Evolutionary conservation across 495 filamentous ascomycete species (phyloP).

Genomic region (Tuber umbilicatum): DNA sequence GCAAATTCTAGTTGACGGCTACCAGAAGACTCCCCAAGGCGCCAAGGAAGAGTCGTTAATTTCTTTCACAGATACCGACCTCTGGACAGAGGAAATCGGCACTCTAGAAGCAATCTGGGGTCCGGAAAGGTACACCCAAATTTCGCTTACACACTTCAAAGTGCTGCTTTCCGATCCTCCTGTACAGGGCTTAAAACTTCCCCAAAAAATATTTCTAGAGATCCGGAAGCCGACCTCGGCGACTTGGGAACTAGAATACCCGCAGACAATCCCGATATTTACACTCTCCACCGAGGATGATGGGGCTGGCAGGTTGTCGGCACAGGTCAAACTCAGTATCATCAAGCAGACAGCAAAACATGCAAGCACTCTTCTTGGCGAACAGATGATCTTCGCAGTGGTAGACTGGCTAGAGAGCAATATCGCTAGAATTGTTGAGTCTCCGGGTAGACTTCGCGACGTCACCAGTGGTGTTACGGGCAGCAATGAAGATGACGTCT

Average conservation of each 20-base stretch:
- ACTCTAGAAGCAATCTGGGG: slow-evolving; percentile 76
- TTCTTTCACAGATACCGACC: slow-evolving; percentile 36
- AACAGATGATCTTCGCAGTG: slow-evolving; percentile 82
- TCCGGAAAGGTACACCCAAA: slow-evolving; percentile 29
- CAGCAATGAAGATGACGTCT: slow-evolving; percentile 45
- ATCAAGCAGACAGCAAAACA: slow-evolving; percentile 68
- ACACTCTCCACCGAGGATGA: slow-evolving; percentile 56
- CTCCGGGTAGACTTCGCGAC: slow-evolving; percentile 73
- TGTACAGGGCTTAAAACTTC: slow-evolving; percentile 2
- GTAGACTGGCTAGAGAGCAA: slow-evolving; percentile 83
- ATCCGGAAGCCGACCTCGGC: slow-evolving; percentile 19
- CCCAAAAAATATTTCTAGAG: slow-evolving; percentile 27
- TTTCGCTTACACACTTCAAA: slow-evolving; percentile 15
- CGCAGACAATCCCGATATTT: slow-evolving; percentile 59
- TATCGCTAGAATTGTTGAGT: slow-evolving; percentile 66
- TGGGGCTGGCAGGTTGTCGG: slow-evolving; percentile 54
- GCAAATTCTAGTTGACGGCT: slow-evolving; percentile 51
- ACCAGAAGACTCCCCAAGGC: slow-evolving; percentile 10
- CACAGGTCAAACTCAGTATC: slow-evolving; percentile 85
- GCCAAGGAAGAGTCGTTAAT: slow-evolving; percentile 33
- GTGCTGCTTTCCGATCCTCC: slow-evolving; percentile 20
- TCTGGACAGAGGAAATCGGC: slow-evolving; percentile 80
- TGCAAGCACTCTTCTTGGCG: slow-evolving; percentile 64
- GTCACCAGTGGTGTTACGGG: slow-evolving; percentile 63
- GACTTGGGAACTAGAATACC: slow-evolving; percentile 55